phyloP scores from a whole-genome alignment of 495 filamentous ascomycete genomes.

The Penicillium turbatum region DNA sequence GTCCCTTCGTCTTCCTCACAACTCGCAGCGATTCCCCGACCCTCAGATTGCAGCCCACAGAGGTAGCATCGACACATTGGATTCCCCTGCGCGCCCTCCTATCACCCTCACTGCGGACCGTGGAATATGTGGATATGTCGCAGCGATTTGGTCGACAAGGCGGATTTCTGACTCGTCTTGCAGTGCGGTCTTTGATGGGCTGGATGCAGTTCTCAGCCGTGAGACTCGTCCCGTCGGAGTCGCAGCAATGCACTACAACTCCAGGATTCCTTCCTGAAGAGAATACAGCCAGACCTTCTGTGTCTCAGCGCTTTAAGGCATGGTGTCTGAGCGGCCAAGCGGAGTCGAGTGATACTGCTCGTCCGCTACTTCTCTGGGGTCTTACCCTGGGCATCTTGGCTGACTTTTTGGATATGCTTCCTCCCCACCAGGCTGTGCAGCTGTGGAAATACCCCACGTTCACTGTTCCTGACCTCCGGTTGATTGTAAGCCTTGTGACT shows the following conservation, averaged over 20 bases:
- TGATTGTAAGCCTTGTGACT: slow-evolving; percentile 58
- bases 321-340: slow-evolving; percentile 36
- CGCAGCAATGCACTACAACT: slow-evolving; percentile 50
- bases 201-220: slow-evolving; percentile 72
- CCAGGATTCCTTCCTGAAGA: slow-evolving; percentile 42
- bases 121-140: slow-evolving; percentile 62
- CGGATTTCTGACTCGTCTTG: slow-evolving; percentile 46
- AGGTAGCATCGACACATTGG: slow-evolving; percentile 76
- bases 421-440: slow-evolving; percentile 56
- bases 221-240: slow-evolving; percentile 58
- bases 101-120: slow-evolving; percentile 56
- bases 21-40: slow-evolving; percentile 54
- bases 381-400: slow-evolving; percentile 67
- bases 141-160: slow-evolving; percentile 55
- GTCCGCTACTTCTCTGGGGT: slow-evolving; percentile 68
- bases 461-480: slow-evolving; percentile 58
- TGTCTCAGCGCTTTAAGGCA: slow-evolving; percentile 24
- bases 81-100: slow-evolving; percentile 64
- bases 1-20: slow-evolving; percentile 67
- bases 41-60: slow-evolving; percentile 63
- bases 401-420: slow-evolving; percentile 69
- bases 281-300: slow-evolving; percentile 6
- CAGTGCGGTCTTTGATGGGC: slow-evolving; percentile 54
- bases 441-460: slow-evolving; percentile 74
- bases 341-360: slow-evolving; percentile 25